These are phyloP conservation scores for Trichoderma virens DNA, from an alignment of 495 filamentous ascomycete species.

Conservation along the genomic window DNA sequence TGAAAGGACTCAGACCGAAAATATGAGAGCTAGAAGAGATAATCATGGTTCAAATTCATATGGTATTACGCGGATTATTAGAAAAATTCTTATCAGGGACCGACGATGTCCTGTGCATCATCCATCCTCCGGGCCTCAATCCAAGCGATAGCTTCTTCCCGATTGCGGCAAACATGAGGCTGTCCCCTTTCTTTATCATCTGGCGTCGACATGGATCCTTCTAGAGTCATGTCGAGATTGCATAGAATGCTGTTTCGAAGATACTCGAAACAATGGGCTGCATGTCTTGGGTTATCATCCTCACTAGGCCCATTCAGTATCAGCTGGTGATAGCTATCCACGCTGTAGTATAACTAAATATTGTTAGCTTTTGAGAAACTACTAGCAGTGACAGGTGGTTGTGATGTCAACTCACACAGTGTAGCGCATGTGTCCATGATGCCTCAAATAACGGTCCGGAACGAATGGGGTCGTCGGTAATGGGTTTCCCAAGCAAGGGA, in stretches of 20 bases:
- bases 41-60: neutral
- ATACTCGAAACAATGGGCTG: neutral
- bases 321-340: neutral
- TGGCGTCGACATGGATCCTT: neutral
- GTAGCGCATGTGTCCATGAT: neutral
- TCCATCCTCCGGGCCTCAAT: neutral
- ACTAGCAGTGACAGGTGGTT: neutral
- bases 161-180: constrained; percentile 3
- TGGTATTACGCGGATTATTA: neutral
- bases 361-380: neutral
- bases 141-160: neutral
- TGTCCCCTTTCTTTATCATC: neutral
- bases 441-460: neutral
- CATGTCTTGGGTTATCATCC: neutral
- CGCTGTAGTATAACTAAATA: neutral
- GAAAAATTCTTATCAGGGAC: neutral
- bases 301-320: neutral
- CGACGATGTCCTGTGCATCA: neutral
- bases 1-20: too few species aligned
- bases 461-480: neutral
- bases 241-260: constrained; percentile 2
- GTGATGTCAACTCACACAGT: neutral
- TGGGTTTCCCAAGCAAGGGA: neutral
- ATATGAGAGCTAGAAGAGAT: too few species aligned
- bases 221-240: neutral